These are phyloP conservation scores for Durusdinium trenchii DNA, from an alignment of 73 alveolate genomes.

Conservation along the genomic window DNA sequence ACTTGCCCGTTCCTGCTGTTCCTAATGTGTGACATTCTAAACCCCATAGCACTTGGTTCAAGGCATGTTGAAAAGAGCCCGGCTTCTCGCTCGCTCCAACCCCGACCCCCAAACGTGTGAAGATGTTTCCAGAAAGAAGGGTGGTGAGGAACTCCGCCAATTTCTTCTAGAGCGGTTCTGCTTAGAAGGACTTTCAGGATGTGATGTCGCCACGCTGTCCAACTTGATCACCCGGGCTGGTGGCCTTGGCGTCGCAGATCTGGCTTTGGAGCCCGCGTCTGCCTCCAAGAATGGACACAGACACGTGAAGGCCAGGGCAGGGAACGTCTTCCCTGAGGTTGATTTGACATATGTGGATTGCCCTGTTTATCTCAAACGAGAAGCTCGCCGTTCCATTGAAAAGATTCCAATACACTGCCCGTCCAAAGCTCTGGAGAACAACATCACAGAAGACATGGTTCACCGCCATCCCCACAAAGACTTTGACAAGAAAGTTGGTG, in stretches of 20 bases:
- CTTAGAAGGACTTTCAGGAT: background rate
- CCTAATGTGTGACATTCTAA: background rate
- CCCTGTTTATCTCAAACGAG: background rate
- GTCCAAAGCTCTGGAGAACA: background rate
- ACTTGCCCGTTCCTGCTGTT: background rate
- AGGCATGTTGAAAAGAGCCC: background rate
- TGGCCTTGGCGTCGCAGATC: conserved; percentile 10
- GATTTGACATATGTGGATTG: background rate
- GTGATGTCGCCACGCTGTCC: background rate
- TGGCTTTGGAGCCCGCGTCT: background rate
- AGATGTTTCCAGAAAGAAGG: background rate
- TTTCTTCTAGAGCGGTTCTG: background rate
- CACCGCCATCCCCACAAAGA: background rate
- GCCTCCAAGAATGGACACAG: background rate
- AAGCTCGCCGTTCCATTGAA: background rate
- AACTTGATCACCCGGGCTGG: background rate
- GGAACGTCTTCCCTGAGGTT: background rate
- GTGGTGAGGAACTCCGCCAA: background rate
- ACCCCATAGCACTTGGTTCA: background rate
- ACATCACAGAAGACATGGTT: background rate
- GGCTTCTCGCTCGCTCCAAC: background rate
- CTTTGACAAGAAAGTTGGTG: no score
- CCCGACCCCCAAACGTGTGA: background rate
- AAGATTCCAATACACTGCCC: background rate
- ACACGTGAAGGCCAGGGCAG: background rate